Percentiles rank a stretch among this genome's conserved stretches.
phyloP scores from a whole-genome alignment of 2,329 filamentous ascomycete species.

The Cladosporium sp. region DNA sequence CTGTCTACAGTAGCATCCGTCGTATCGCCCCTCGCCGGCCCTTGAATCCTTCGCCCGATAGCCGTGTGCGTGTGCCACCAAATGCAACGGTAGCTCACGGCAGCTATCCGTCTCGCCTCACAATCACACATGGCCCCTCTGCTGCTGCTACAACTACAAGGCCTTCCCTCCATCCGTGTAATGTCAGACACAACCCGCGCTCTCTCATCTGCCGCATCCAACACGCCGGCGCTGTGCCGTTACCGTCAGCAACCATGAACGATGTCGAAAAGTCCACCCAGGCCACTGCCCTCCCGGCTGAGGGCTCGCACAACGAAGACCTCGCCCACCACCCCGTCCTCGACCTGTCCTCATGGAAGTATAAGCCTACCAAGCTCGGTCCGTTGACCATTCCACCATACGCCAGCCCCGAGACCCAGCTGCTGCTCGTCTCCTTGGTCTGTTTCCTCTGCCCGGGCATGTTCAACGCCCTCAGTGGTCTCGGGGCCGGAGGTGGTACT shows the following conservation, averaged over 20 bases:
- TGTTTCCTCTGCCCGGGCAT: constrained; percentile 43
- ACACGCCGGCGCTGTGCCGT: neutral
- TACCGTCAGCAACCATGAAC: neutral
- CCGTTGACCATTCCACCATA: constrained; percentile 45
- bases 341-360: neutral
- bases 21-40: neutral
- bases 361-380: neutral
- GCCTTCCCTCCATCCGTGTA: neutral
- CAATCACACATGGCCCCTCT: neutral
- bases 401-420: constrained; percentile 50
- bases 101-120: neutral
- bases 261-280: neutral
- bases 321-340: neutral
- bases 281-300: neutral
- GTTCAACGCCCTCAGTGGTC: constrained; percentile 53
- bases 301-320: neutral
- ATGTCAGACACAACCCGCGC: neutral
- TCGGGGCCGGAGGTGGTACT: constrained; percentile 51
- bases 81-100: neutral
- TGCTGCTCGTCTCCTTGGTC: constrained; percentile 34
- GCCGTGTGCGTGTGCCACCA: neutral
- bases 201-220: neutral
- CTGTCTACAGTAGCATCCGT: neutral
- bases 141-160: neutral
- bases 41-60: neutral